Conservation (phyloP, 2,329 filamentous ascomycete species). For the Aspergillus eucalypticola region DNA sequence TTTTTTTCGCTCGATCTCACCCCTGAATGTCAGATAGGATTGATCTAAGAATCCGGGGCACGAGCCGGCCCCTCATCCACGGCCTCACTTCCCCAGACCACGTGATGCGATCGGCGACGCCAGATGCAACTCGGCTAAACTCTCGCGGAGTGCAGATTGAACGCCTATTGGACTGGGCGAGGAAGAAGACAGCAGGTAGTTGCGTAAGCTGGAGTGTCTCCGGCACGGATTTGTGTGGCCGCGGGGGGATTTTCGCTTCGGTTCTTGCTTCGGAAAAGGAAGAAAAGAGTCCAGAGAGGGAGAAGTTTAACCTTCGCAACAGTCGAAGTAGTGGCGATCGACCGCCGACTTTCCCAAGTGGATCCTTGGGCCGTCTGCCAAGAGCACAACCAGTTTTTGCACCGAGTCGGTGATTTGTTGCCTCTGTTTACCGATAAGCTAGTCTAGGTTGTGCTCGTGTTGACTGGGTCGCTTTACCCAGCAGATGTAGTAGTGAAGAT, state of each 20-base stretch:
- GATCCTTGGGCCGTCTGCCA: not conserved
- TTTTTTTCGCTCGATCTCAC: not conserved
- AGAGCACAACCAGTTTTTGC: not conserved
- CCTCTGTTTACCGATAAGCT: not conserved
- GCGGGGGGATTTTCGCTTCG: not conserved
- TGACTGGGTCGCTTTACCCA: not conserved
- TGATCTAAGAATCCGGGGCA: not conserved
- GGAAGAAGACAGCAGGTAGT: not conserved
- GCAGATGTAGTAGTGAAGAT: too few species aligned
- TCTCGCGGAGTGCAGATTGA: not conserved
- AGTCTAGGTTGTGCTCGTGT: not conserved
- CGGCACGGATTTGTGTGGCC: not conserved
- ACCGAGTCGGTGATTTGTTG: not conserved
- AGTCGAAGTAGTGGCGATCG: not conserved
- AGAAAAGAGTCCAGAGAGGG: not conserved
- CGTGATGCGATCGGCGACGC: slow-evolving; percentile 1
- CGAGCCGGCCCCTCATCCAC: slow-evolving; percentile 1
- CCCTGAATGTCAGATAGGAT: not conserved
- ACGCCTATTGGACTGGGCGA: not conserved
- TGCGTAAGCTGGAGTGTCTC: not conserved
- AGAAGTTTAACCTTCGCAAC: not conserved
- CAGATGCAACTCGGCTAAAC: not conserved
- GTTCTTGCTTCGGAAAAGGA: not conserved
- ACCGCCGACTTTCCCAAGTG: not conserved
- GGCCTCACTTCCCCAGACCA: not conserved